A percentile compares a stretch with the other conserved stretches of the same genome.
These are phyloP conservation scores for Yamadazyma triangularis DNA, from an alignment of 1,139 yeast genomes.

Conservation along the genomic window DNA sequence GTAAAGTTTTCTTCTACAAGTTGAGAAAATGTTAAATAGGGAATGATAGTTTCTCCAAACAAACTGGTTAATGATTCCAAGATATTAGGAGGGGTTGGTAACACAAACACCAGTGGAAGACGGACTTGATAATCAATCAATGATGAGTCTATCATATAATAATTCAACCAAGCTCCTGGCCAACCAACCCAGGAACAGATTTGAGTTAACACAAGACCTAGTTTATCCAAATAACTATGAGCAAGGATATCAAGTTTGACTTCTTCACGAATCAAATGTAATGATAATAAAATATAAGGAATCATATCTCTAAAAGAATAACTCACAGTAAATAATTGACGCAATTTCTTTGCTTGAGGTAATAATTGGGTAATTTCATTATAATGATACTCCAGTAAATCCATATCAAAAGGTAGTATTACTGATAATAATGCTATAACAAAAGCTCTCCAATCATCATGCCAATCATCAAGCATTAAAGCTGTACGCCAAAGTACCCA, in stretches of 20 bases:
- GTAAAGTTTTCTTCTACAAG: conserved; percentile 60
- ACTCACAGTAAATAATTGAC: conserved; percentile 21
- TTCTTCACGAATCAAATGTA: conserved; percentile 81
- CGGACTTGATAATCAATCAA: conserved; percentile 20
- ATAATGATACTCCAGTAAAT: conserved; percentile 7
- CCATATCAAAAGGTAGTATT: conserved; percentile 36
- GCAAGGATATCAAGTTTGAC: conserved; percentile 52
- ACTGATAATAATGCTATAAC: conserved; percentile 48
- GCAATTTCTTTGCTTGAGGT: conserved; percentile 34
- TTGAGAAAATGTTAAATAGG: conserved; percentile 65
- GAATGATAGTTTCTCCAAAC: conserved; percentile 39
- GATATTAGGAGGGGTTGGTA: conserved; percentile 52
- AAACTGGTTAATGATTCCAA: conserved; percentile 51
- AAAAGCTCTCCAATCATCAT: conserved; percentile 63
- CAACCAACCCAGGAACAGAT: conserved; percentile 69
- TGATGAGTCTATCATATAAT: conserved; percentile 39
- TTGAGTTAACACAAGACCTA: conserved; percentile 59
- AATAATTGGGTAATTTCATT: conserved; percentile 39
- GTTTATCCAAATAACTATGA: conserved; percentile 23
- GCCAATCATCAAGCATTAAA: conserved; percentile 33
- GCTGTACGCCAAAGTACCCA: conserved; percentile 67
- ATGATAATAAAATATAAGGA: conserved; percentile 61
- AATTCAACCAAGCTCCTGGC: conserved; percentile 62
- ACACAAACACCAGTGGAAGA: conserved; percentile 40
- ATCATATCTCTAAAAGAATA: conserved; percentile 45